These are phyloP conservation scores for Vaccinium myrtillus DNA, from an alignment of 148 eudicot species.

Conservation along the genomic window DNA sequence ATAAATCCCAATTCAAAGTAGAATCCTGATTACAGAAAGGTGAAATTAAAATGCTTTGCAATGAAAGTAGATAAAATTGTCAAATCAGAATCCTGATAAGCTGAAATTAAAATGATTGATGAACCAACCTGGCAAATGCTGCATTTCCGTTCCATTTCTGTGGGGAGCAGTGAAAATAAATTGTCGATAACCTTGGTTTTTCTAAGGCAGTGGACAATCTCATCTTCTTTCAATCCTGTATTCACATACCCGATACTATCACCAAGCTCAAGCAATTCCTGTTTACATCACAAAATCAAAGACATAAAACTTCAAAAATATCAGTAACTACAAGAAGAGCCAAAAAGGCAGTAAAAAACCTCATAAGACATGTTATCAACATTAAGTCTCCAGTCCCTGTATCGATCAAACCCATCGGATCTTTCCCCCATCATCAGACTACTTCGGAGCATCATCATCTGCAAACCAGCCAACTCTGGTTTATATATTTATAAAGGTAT, in stretches of 20 bases:
- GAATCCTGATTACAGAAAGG: neutral
- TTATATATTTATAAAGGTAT: neutral
- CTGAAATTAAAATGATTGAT: neutral
- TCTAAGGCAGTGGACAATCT: conserved; percentile 64
- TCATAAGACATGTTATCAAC: conserved; percentile 90
- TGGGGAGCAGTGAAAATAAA: conserved; percentile 29
- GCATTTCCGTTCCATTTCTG: conserved; percentile 61
- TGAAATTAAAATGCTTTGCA: neutral
- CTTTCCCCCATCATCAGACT: conserved; percentile 69
- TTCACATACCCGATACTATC: conserved; percentile 83
- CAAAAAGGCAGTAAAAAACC: conserved; percentile 29
- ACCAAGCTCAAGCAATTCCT: conserved; percentile 90
- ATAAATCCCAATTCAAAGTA: no score
- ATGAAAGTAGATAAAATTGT: neutral
- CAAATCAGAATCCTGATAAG: neutral
- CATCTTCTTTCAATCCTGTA: conserved; percentile 83
- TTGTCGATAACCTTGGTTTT: conserved; percentile 49
- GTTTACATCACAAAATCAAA: conserved; percentile 24
- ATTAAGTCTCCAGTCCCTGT: conserved; percentile 74
- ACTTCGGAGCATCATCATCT: conserved; percentile 80
- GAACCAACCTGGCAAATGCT: conserved; percentile 73
- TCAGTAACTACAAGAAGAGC: neutral
- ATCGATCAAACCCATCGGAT: conserved; percentile 53
- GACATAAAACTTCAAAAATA: no score
- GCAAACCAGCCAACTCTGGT: conserved; percentile 20